Percentiles rank a stretch among this genome's conserved stretches.
These are phyloP conservation scores for Suillus alpinus DNA, from an alignment of 768 basidiomycete species.

Conservation along the genomic window DNA sequence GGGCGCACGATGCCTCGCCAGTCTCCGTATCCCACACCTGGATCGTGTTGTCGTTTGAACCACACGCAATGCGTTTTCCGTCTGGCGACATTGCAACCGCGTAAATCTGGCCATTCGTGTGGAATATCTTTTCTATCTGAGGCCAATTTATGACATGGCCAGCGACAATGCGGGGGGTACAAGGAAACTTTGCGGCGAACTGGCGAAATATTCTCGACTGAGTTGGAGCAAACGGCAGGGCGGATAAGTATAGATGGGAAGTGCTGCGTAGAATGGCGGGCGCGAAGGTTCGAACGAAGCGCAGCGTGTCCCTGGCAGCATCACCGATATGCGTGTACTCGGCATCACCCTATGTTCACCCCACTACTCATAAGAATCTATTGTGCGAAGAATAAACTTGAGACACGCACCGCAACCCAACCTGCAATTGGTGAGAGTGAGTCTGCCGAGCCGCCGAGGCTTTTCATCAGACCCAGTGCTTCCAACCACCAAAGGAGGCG, in stretches of 20 bases:
- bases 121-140: background rate
- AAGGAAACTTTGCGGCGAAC: slow-evolving; percentile 12
- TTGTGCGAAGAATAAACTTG: too few species aligned
- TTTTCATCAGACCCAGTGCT: slow-evolving; percentile 15
- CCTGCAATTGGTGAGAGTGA: background rate
- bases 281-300: slow-evolving; percentile 14
- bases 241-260: slow-evolving; percentile 25
- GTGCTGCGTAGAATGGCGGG: slow-evolving; percentile 13
- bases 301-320: slow-evolving; percentile 2
- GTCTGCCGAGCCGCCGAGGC: background rate
- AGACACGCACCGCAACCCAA: background rate
- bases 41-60: slow-evolving; percentile 6
- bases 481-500: too few species aligned
- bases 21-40: slow-evolving; percentile 1
- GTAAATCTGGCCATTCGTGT: fast-evolving
- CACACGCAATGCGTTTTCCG: slow-evolving; percentile 5
- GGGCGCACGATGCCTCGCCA: background rate
- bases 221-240: slow-evolving; percentile 19
- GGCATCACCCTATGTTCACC: too few species aligned
- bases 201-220: slow-evolving; percentile 16
- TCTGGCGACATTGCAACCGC: background rate
- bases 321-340: background rate
- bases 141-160: background rate
- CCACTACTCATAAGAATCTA: too few species aligned
- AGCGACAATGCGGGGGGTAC: background rate